These are phyloP conservation scores for Sphaerulina vaccinii DNA, from an alignment of 2,329 filamentous ascomycete genomes.

Conservation along the genomic window DNA sequence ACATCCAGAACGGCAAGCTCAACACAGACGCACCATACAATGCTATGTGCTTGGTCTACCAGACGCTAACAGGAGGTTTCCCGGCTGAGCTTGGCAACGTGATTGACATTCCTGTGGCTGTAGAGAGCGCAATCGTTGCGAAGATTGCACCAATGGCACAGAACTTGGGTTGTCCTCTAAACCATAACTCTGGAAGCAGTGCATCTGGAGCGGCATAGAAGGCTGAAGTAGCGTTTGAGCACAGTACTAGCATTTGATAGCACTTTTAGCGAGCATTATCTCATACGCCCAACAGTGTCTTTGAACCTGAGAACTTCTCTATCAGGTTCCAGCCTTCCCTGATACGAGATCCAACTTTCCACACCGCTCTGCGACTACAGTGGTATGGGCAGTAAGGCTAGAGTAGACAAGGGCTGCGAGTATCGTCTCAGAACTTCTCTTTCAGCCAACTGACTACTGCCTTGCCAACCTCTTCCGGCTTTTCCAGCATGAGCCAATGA, in stretches of 20 bases:
- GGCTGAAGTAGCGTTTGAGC: not conserved
- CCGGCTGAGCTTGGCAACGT: constrained; percentile 18
- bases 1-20: constrained; percentile 42
- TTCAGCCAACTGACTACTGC: constrained; percentile 12
- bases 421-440: constrained; percentile 1
- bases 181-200: constrained; percentile 16
- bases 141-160: constrained; percentile 10
- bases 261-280: not conserved
- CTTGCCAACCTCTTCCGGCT: constrained; percentile 29
- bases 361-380: too few relatives aligned
- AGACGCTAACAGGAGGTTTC: constrained; percentile 30
- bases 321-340: too few relatives aligned
- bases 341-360: too few relatives aligned
- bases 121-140: constrained; percentile 6
- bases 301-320: too few relatives aligned
- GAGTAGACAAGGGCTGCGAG: too few relatives aligned
- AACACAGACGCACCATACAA: constrained; percentile 29
- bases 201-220: constrained; percentile 8
- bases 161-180: constrained; percentile 22
- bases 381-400: too few relatives aligned
- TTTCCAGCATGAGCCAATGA: constrained; percentile 40
- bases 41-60: constrained; percentile 44
- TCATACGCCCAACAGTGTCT: too few relatives aligned
- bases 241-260: not conserved
- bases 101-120: constrained; percentile 18